Conservation (phyloP, 139 green algal species). For the Chlamydomonas schloesseri region DNA sequence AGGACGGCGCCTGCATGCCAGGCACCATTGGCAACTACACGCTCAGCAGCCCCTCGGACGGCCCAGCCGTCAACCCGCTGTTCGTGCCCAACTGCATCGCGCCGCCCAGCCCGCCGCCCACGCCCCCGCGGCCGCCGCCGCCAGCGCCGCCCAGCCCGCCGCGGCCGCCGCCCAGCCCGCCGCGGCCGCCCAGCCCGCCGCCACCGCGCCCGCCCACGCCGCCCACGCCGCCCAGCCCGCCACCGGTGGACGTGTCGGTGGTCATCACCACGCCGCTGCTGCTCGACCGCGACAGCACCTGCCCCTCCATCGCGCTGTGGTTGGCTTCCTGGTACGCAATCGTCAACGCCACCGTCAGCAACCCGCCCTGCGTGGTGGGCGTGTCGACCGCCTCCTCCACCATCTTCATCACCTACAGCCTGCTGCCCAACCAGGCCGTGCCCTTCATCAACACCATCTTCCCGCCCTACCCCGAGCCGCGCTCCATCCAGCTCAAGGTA, state of each 20-base stretch:
- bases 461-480: background rate
- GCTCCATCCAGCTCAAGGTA: background rate
- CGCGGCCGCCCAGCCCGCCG: background rate
- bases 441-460: conserved; percentile 34
- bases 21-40: background rate
- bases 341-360: background rate
- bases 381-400: background rate
- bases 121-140: background rate
- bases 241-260: background rate
- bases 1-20: background rate
- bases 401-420: background rate
- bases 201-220: background rate
- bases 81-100: conserved; percentile 21
- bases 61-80: background rate
- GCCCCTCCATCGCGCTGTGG: background rate
- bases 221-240: background rate
- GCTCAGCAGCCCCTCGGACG: background rate
- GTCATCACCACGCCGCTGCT: background rate
- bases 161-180: background rate
- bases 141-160: background rate
- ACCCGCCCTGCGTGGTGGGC: background rate
- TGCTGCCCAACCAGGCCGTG: background rate
- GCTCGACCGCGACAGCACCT: background rate
- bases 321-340: background rate
- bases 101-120: background rate